Conservation (phyloP, 2,329 filamentous ascomycete species). For the Fusarium penzigii region DNA sequence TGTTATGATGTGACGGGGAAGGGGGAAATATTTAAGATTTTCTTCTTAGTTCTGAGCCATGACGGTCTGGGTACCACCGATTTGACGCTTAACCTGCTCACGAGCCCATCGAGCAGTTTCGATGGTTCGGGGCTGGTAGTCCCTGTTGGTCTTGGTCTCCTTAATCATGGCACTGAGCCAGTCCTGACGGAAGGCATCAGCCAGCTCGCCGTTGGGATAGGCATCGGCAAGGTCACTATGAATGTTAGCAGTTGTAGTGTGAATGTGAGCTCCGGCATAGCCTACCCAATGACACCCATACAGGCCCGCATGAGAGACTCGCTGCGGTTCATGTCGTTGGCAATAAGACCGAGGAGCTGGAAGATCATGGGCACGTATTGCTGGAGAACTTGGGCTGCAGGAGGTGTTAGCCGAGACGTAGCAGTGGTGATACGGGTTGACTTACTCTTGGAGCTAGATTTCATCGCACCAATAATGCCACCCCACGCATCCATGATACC, state of each 20-base stretch:
- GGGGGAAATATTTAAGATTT: slow-evolving; percentile 14
- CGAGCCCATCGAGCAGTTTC: slow-evolving; percentile 97
- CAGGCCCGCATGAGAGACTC: slow-evolving; percentile 89
- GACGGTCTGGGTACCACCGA: slow-evolving; percentile 52
- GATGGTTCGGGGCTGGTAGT: slow-evolving; percentile 81
- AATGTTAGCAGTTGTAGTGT: slow-evolving; percentile 11
- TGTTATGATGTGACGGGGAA: slow-evolving; percentile 34
- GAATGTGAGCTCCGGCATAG: not conserved
- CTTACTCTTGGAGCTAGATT: slow-evolving; percentile 74
- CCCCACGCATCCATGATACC: slow-evolving; percentile 99
- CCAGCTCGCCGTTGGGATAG: slow-evolving; percentile 87
- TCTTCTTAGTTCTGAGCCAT: slow-evolving; percentile 50
- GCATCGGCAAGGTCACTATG: slow-evolving; percentile 86
- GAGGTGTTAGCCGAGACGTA: slow-evolving; percentile 27
- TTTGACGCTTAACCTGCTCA: slow-evolving; percentile 94
- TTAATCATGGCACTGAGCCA: slow-evolving; percentile 90
- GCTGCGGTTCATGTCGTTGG: slow-evolving; percentile 81
- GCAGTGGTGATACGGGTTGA: slow-evolving; percentile 20
- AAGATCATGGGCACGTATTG: slow-evolving; percentile 86
- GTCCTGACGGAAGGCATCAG: slow-evolving; percentile 82
- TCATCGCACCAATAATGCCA: slow-evolving; percentile 94
- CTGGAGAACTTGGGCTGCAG: slow-evolving; percentile 66
- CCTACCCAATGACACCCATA: slow-evolving; percentile 96
- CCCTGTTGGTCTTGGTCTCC: slow-evolving; percentile 86
- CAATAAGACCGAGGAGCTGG: slow-evolving; percentile 78